phyloP scores from a whole-genome alignment of 2,329 filamentous ascomycete genomes.

The Colletotrichum sp. region DNA sequence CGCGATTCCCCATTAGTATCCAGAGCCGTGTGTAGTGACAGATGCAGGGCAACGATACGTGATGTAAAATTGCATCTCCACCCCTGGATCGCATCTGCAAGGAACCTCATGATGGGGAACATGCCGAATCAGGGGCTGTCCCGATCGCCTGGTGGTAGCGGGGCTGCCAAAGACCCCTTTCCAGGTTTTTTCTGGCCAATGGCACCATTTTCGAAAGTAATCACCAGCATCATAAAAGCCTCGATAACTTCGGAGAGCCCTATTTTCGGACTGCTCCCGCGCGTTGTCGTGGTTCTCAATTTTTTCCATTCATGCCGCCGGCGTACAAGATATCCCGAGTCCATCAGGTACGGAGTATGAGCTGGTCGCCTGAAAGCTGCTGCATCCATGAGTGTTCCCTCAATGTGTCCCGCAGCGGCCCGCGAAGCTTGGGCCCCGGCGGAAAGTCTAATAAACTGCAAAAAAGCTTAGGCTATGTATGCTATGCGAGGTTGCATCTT shows the following conservation, averaged over 20 bases:
- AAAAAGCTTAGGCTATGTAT: background rate
- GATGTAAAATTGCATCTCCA: background rate
- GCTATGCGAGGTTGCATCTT: background rate
- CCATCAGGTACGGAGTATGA: background rate
- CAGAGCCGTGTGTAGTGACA: background rate
- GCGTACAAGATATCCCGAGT: background rate
- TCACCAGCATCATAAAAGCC: background rate
- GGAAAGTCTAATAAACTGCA: background rate
- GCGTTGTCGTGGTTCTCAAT: background rate
- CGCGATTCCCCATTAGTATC: conserved; percentile 1
- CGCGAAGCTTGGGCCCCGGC: background rate
- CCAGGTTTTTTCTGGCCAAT: background rate
- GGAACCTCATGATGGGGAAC: background rate
- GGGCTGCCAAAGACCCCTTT: background rate
- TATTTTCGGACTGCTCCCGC: background rate
- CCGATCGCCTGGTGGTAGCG: background rate
- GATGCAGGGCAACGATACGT: background rate
- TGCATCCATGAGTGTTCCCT: background rate
- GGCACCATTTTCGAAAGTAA: background rate
- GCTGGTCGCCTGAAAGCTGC: background rate
- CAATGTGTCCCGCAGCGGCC: background rate
- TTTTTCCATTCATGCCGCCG: background rate
- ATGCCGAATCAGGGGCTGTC: conserved; percentile 2
- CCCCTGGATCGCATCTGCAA: background rate
- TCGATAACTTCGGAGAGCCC: conserved; percentile 1